These are phyloP conservation scores for Populus alba DNA, from an alignment of 345 rosid species.

Conservation along the genomic window DNA sequence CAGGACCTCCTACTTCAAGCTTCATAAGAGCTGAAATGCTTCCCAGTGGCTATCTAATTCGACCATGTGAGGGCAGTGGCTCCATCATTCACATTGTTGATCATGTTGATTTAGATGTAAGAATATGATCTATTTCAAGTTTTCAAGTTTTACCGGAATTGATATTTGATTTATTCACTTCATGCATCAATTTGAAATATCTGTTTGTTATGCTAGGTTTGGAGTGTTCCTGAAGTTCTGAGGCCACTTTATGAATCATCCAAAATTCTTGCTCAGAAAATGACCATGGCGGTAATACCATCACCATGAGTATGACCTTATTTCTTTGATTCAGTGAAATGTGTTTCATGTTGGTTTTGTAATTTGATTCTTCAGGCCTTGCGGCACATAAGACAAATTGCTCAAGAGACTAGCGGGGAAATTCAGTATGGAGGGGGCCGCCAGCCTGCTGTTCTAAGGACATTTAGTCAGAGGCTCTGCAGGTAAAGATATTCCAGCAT, in stretches of 20 bases:
- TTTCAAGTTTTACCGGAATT: not conserved
- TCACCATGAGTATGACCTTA: not conserved
- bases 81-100: conserved; percentile 93
- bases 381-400: conserved; percentile 79
- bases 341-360: not conserved
- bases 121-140: conserved; percentile 15
- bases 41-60: conserved; percentile 88
- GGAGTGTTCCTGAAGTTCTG: conserved; percentile 93
- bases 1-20: conserved; percentile 70
- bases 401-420: conserved; percentile 92
- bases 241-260: conserved; percentile 95
- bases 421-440: conserved; percentile 91
- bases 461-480: conserved; percentile 89
- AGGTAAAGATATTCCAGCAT: conserved; percentile 44
- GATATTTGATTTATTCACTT: not conserved
- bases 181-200: not conserved
- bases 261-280: conserved; percentile 91
- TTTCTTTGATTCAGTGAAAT: not conserved
- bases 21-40: conserved; percentile 87
- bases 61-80: conserved; percentile 96
- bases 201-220: conserved; percentile 43
- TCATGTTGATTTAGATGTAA: conserved; percentile 92
- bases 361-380: conserved; percentile 51
- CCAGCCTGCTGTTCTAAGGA: conserved; percentile 91
- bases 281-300: conserved; percentile 78